These are phyloP conservation scores for Karstenula rhodostoma DNA, from an alignment of 2,329 filamentous ascomycete genomes.

Conservation along the genomic window DNA sequence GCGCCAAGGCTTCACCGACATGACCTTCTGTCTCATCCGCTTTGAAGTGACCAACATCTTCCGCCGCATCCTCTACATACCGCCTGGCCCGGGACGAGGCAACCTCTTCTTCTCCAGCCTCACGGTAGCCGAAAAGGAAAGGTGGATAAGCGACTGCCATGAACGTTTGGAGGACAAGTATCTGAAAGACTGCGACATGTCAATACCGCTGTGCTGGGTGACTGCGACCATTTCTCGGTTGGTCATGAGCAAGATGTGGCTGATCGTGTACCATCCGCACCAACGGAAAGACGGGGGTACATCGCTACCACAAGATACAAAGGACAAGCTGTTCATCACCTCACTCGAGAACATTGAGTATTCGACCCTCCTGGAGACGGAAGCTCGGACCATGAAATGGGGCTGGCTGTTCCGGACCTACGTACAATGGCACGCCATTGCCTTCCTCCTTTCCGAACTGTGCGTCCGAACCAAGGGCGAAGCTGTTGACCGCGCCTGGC, in stretches of 20 bases:
- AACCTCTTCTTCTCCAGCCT: slow-evolving; percentile 54
- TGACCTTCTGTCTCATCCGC: slow-evolving; percentile 64
- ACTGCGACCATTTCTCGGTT: slow-evolving; percentile 73
- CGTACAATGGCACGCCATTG: slow-evolving; percentile 71
- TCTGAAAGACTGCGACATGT: slow-evolving; percentile 61
- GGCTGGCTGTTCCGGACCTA: slow-evolving; percentile 71
- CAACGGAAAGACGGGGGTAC: slow-evolving; percentile 66
- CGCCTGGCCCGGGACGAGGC: slow-evolving; percentile 53
- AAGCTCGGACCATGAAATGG: slow-evolving; percentile 69
- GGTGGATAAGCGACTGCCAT: slow-evolving; percentile 59
- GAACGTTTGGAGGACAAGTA: slow-evolving; percentile 59
- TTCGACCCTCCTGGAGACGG: slow-evolving; percentile 69
- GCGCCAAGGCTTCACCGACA: slow-evolving; percentile 63
- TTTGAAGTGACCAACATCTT: slow-evolving; percentile 61
- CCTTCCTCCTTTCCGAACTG: slow-evolving; percentile 67
- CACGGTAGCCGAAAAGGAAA: slow-evolving; percentile 57
- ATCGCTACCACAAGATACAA: slow-evolving; percentile 67
- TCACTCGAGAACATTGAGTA: slow-evolving; percentile 80
- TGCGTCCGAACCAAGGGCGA: slow-evolving; percentile 65
- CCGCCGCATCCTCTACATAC: slow-evolving; percentile 55
- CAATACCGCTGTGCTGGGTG: slow-evolving; percentile 71
- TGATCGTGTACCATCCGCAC: slow-evolving; percentile 78
- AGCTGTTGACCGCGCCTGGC: slow-evolving; percentile 68
- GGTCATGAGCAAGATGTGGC: slow-evolving; percentile 79
- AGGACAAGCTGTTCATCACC: slow-evolving; percentile 74